Evolutionary conservation across 495 filamentous ascomycete species (phyloP).

Genomic region (Aspergillus cristatus): DNA sequence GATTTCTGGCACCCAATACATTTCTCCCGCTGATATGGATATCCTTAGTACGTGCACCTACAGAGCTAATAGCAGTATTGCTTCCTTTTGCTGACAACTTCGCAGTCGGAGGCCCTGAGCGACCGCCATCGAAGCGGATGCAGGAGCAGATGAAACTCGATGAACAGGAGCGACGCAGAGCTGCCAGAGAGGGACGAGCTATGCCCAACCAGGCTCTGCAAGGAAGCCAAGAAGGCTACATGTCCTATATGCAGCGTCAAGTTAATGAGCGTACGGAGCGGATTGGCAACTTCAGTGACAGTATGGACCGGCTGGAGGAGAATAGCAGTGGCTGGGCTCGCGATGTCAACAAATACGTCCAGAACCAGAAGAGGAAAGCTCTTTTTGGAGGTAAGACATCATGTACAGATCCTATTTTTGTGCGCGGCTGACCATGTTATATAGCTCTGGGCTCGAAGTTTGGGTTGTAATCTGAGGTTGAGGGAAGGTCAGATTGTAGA

Average conservation of each 20-base stretch:
- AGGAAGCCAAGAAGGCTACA: constrained; percentile 48
- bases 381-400: constrained; percentile 52
- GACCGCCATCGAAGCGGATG: constrained; percentile 74
- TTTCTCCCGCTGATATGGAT: constrained; percentile 85
- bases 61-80: constrained; percentile 9
- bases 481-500: not conserved
- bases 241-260: constrained; percentile 67
- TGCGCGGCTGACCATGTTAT: constrained; percentile 14
- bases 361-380: constrained; percentile 73
- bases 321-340: constrained; percentile 72
- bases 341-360: constrained; percentile 79
- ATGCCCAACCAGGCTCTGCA: constrained; percentile 14
- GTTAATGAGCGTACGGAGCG: constrained; percentile 85
- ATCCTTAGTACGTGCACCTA: constrained; percentile 47
- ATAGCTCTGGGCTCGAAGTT: constrained; percentile 37
- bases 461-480: constrained; percentile 19
- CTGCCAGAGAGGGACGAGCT: constrained; percentile 26
- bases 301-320: constrained; percentile 70
- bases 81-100: constrained; percentile 1
- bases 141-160: constrained; percentile 54
- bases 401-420: not conserved
- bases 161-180: constrained; percentile 46
- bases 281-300: constrained; percentile 71
- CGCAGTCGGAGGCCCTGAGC: constrained; percentile 70
- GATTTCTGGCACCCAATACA: constrained; percentile 90